These are phyloP conservation scores for Talaromyces liani DNA, from an alignment of 495 filamentous ascomycete species.

Conservation along the genomic window DNA sequence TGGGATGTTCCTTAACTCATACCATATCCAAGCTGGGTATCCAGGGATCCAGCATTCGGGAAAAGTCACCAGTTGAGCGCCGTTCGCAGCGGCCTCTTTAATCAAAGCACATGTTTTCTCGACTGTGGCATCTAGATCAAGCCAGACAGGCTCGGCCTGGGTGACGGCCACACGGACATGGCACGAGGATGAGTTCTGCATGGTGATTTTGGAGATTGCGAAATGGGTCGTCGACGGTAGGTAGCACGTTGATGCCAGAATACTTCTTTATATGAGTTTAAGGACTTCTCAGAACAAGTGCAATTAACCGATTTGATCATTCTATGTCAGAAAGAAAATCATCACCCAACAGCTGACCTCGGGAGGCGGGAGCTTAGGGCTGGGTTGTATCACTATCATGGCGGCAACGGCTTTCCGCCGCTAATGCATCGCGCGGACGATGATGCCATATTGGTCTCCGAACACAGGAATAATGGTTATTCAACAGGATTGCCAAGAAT, in stretches of 20 bases:
- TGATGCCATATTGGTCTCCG: neutral
- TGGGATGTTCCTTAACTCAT: slow-evolving; percentile 8
- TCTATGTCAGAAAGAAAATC: neutral
- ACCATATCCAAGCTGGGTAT: slow-evolving; percentile 56
- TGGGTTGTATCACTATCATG: neutral
- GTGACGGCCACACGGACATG: slow-evolving; percentile 35
- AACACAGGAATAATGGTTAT: neutral
- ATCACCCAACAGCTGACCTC: neutral
- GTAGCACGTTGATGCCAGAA: neutral
- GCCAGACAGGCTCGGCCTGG: slow-evolving; percentile 48
- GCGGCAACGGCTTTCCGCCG: neutral
- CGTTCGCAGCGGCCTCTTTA: slow-evolving; percentile 41
- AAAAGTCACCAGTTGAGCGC: slow-evolving; percentile 46
- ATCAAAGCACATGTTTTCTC: slow-evolving; percentile 46
- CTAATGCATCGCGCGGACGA: neutral
- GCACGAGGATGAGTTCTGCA: neutral
- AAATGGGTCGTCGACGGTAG: neutral
- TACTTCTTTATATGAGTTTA: neutral
- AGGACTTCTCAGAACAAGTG: neutral
- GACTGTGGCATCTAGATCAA: slow-evolving; percentile 41
- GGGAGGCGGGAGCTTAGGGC: neutral
- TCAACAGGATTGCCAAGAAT: neutral
- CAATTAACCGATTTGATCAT: neutral
- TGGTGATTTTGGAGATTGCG: neutral
- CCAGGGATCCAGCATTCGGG: slow-evolving; percentile 50